Evolutionary conservation across 1,284 basidiomycete genomes (phyloP), one percentile per base, ranked within the genome.

Genomic region (Cryptococcus maquisensis): DNA sequence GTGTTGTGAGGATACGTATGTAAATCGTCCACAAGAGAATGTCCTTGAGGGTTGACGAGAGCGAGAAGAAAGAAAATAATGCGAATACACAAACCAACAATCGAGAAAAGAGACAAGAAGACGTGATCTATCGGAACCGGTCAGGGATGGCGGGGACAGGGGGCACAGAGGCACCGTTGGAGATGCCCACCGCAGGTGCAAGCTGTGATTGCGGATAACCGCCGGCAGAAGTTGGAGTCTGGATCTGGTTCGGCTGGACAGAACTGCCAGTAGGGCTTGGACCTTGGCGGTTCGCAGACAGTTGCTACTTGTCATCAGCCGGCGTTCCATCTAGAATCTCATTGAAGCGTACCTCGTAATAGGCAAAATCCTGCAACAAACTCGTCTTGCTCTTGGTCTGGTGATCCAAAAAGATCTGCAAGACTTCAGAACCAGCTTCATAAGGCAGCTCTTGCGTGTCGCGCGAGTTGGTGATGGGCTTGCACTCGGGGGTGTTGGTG

Each of bases 401-500:
- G 73, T 93, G 91, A 3, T 87, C 86, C 62, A 90, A 84, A 81
- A 97, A 94, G 67, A 96, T 96, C 55, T 88, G 84, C 36, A 97
- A 81, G 83, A 96, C 94, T 72, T 96, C 93, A 72, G 90, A 86
- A 2, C 93, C 94, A 36, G 90, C 91, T 64, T 96, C 93, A 43
- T 90, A 89, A 44, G 92, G 84, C 21, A 97, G 80, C 70, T 97
- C 93, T 73, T 96, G 79, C 4, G 79, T 80, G 60, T 79, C 77
- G 13, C 77, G 67, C 20, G 90, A 94, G 67, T 94, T 94, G 2
- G 92, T 96, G 54, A 97, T 93, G 1, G 93, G 93, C 77, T 97
- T 97, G 67, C 90, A 85, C 74, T 97, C 93, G 67, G 89, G 90
- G 3, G 93, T 97, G 76, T 97, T 97, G 71, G 90, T 93, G 59